These are phyloP conservation scores for Hypoxylon sp. DNA, from an alignment of 2,329 filamentous ascomycete species.

Conservation along the genomic window DNA sequence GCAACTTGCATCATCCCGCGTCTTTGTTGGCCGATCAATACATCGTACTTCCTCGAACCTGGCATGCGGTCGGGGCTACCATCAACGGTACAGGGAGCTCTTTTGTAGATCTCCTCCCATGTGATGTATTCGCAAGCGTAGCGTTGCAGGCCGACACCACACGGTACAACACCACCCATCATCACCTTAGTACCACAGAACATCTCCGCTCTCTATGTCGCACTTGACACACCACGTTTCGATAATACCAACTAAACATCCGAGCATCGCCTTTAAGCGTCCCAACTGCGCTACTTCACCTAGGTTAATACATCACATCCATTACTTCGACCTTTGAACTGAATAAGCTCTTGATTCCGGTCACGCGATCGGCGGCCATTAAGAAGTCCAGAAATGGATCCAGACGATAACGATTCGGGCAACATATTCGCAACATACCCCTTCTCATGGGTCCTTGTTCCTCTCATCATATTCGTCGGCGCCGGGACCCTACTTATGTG, in stretches of 20 bases:
- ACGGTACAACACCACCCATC: conserved; percentile 31
- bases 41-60: conserved; percentile 8
- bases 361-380: conserved; percentile 17
- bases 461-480: conserved; percentile 50
- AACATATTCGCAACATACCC: conserved; percentile 42
- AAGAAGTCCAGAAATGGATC: conserved; percentile 29
- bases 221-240: conserved; percentile 25
- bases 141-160: conserved; percentile 33
- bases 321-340: conserved; percentile 10
- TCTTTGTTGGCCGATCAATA: conserved; percentile 18
- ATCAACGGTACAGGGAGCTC: conserved; percentile 19
- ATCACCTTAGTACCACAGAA: conserved; percentile 15
- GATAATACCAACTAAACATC: conserved; percentile 16
- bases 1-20: conserved; percentile 11
- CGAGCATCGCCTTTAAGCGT: conserved; percentile 5
- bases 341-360: conserved; percentile 7
- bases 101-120: conserved; percentile 37
- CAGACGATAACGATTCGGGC: conserved; percentile 31
- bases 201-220: conserved; percentile 38
- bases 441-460: conserved; percentile 51
- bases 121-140: conserved; percentile 25
- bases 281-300: conserved; percentile 2
- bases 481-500: conserved; percentile 47
- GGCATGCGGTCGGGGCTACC: conserved; percentile 28
- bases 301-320: conserved; percentile 3